These are phyloP conservation scores for Pleurotus sapidus DNA, from an alignment of 768 basidiomycete species.

Conservation along the genomic window DNA sequence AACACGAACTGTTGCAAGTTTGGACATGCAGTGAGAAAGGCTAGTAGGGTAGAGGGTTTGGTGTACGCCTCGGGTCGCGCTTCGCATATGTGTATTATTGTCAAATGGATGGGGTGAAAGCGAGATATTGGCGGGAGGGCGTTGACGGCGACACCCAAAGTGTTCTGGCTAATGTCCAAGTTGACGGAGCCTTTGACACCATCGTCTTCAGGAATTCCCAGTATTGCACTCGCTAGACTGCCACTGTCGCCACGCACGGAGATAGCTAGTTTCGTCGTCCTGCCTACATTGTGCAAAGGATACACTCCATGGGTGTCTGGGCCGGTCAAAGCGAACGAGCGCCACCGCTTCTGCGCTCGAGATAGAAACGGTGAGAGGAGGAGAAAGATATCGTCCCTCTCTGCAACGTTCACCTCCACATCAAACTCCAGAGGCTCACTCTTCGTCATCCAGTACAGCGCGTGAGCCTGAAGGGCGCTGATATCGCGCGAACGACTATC, in stretches of 20 bases:
- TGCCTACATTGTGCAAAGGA: conserved; percentile 13
- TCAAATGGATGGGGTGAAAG: conserved; percentile 52
- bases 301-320: conserved; percentile 32
- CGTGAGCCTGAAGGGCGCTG: conserved; percentile 41
- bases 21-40: conserved; percentile 61
- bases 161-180: conserved; percentile 35
- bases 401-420: conserved; percentile 45
- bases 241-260: background rate
- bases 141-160: conserved; percentile 31
- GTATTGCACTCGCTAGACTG: too few species aligned
- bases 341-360: conserved; percentile 52
- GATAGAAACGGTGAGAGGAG: conserved; percentile 63
- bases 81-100: conserved; percentile 57
- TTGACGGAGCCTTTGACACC: conserved; percentile 28
- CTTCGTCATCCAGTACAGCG: conserved; percentile 49
- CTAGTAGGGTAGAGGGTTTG: conserved; percentile 49
- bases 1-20: conserved; percentile 57
- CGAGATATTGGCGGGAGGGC: conserved; percentile 44
- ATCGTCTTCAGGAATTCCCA: conserved; percentile 29
- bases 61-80: conserved; percentile 32
- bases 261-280: background rate
- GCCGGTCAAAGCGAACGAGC: conserved; percentile 42
- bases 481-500: conserved; percentile 35
- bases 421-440: conserved; percentile 55
- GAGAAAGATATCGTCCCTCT: conserved; percentile 53